Conservation (phyloP, 768 basidiomycete genomes). For the Leccinum pellstonianum region DNA sequence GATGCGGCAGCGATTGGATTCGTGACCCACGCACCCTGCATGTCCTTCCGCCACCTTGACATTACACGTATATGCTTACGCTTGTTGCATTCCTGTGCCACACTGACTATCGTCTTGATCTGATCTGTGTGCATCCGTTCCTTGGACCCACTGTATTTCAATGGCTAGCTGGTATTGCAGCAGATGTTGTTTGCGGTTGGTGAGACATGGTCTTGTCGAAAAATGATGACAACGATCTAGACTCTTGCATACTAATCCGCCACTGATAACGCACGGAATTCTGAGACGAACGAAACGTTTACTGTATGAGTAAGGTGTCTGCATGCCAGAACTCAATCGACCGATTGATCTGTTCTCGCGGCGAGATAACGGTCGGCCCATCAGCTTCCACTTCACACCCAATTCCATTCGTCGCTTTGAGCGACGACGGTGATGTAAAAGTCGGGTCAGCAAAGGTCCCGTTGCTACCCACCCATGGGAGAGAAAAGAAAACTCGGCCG, state of each 20-base stretch:
- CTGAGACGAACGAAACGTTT: not conserved
- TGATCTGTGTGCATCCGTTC: not conserved
- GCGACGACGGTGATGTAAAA: slow-evolving; percentile 14
- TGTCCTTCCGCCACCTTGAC: slow-evolving; percentile 17
- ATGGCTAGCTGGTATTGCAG: not conserved
- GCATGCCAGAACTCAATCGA: slow-evolving; percentile 7
- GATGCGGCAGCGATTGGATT: not conserved
- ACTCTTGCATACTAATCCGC: not conserved
- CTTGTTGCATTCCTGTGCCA: slow-evolving; percentile 12
- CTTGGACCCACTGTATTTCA: slow-evolving; percentile 20
- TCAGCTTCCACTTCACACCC: not conserved
- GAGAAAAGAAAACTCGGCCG: not conserved
- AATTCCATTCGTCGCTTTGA: not conserved
- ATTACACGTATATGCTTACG: not conserved
- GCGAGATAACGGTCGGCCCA: not conserved
- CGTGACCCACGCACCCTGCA: slow-evolving; percentile 9
- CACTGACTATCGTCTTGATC: not conserved
- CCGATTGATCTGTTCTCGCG: not conserved
- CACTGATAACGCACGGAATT: not conserved
- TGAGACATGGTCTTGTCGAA: slow-evolving; percentile 4
- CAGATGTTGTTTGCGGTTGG: slow-evolving; percentile 6
- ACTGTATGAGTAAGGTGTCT: not conserved
- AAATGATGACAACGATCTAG: not conserved
- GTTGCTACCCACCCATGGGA: slow-evolving; percentile 3
- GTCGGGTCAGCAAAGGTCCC: slow-evolving; percentile 3